Percentiles rank a stretch among this genome's conserved stretches.
Evolutionary conservation across 306 rosid species (phyloP).

Genomic region (Dalbergia oliveri): DNA sequence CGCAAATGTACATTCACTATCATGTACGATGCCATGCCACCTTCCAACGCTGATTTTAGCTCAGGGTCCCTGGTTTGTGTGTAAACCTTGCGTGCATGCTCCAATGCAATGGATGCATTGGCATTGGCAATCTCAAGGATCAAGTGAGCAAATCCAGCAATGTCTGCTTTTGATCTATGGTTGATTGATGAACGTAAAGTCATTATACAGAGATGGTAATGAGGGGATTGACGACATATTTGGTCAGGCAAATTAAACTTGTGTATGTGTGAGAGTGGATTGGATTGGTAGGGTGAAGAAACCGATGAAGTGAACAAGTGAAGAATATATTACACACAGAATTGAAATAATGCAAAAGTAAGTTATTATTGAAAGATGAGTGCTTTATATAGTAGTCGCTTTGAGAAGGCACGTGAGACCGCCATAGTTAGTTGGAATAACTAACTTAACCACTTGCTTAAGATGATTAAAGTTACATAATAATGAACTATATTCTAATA

Average conservation of each 20-base stretch:
- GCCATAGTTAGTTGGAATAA: no score
- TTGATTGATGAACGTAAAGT: conserved; percentile 43
- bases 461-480: no score
- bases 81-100: not conserved
- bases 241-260: conserved; percentile 26
- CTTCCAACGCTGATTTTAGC: not conserved
- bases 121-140: conserved; percentile 35
- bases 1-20: conserved; percentile 22
- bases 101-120: not conserved
- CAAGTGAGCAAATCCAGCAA: conserved; percentile 43
- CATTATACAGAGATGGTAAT: conserved; percentile 38
- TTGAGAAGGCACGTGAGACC: no score
- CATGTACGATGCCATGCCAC: conserved; percentile 23
- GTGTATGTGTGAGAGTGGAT: conserved; percentile 36
- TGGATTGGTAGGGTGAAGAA: not conserved
- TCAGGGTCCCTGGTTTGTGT: not conserved
- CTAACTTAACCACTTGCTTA: no score
- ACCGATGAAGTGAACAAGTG: not conserved
- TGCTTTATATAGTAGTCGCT: no score
- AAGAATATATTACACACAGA: not conserved
- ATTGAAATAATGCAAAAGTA: no score
- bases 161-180: conserved; percentile 44
- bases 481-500: no score
- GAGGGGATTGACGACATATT: conserved; percentile 46
- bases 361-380: no score